phyloP scores from a whole-genome alignment of 169 alveolate species.

The Babesia gibsoni region DNA sequence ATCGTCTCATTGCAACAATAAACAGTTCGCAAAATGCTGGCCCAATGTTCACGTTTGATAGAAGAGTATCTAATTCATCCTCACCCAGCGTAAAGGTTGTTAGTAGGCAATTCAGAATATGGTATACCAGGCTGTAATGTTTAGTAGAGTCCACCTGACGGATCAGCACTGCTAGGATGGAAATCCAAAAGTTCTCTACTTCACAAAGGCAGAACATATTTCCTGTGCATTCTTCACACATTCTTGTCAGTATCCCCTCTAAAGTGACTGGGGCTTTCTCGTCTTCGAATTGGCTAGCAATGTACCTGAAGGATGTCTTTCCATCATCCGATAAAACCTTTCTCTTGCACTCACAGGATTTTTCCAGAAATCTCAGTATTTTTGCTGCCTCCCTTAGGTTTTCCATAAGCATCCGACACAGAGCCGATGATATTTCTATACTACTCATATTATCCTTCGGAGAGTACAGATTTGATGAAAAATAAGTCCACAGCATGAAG shows the following conservation, averaged over 20 bases:
- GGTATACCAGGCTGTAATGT: constrained; percentile 31
- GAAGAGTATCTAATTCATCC: constrained; percentile 41
- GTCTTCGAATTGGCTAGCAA: constrained; percentile 18
- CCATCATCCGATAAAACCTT: neutral
- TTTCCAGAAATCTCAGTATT: constrained; percentile 6
- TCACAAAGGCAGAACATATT: constrained; percentile 42
- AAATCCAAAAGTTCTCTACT: constrained; percentile 52
- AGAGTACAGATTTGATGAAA: constrained; percentile 24
- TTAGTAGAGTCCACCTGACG: constrained; percentile 9
- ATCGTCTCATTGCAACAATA: constrained; percentile 10
- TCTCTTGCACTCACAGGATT: neutral
- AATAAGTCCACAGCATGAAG: constrained; percentile 23
- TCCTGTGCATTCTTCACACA: constrained; percentile 36
- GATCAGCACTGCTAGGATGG: constrained; percentile 19
- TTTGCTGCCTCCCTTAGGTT: constrained; percentile 36
- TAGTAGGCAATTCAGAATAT: constrained; percentile 37
- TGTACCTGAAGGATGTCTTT: constrained; percentile 33
- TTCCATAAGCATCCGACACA: constrained; percentile 13
- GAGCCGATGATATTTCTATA: constrained; percentile 13
- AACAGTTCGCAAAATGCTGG: constrained; percentile 57
- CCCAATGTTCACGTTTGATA: constrained; percentile 37
- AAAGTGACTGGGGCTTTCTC: constrained; percentile 1
- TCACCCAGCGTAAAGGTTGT: constrained; percentile 56
- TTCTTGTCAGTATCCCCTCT: constrained; percentile 19
- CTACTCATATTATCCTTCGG: neutral